Conservation (phyloP, 2,329 filamentous ascomycete genomes). For the Xylaria sp. region DNA sequence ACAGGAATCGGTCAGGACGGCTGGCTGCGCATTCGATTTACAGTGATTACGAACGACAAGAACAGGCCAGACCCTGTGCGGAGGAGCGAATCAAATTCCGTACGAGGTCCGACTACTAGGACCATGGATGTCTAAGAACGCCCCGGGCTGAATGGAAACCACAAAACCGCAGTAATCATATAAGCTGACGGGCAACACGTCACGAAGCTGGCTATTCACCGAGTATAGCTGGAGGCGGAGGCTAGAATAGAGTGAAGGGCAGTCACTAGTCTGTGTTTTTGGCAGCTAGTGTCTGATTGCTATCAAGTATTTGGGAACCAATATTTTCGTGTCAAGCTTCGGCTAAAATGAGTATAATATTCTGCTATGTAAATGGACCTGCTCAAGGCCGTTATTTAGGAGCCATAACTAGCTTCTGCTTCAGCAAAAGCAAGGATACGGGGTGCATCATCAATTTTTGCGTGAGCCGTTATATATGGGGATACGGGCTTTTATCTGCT, state of each 20-base stretch:
- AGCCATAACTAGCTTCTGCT: background rate
- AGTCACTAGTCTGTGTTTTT: background rate
- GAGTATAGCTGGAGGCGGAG: background rate
- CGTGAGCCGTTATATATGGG: background rate
- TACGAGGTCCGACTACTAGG: background rate
- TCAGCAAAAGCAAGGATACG: background rate
- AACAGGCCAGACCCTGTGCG: background rate
- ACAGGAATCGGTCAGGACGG: background rate
- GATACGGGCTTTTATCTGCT: background rate
- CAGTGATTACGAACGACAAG: background rate
- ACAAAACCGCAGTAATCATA: slow-evolving; percentile 4
- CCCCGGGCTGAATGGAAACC: background rate
- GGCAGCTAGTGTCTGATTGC: background rate
- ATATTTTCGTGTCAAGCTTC: background rate
- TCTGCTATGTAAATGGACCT: background rate
- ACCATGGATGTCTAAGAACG: background rate
- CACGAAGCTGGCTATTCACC: background rate
- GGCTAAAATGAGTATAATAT: background rate
- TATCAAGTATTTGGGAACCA: background rate
- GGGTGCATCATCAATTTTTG: background rate
- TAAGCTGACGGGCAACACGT: slow-evolving; percentile 8
- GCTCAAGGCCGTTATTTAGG: background rate
- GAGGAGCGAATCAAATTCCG: background rate
- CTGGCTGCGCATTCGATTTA: slow-evolving; percentile 6
- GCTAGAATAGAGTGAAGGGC: background rate